Conservation (phyloP, 2,329 filamentous ascomycete genomes). For the Xylariaceae sp. region DNA sequence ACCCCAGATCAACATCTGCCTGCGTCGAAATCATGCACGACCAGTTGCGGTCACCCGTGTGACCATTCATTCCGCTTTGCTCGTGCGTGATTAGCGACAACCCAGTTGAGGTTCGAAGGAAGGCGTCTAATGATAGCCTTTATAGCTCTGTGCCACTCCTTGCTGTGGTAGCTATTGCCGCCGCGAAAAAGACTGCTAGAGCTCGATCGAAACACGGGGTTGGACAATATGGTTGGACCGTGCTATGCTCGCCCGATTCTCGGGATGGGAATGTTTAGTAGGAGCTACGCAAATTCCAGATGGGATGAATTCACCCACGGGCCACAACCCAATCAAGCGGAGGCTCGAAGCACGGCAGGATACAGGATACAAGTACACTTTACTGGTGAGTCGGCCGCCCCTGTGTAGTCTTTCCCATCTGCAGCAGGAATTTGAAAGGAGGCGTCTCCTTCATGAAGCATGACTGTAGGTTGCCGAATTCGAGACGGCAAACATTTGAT, state of each 20-base stretch:
- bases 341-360: slow-evolving; percentile 19
- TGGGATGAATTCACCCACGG: slow-evolving; percentile 10
- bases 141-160: slow-evolving; percentile 14
- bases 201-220: slow-evolving; percentile 11
- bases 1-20: slow-evolving; percentile 7
- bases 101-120: slow-evolving; percentile 17
- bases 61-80: slow-evolving; percentile 14
- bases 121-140: slow-evolving; percentile 14
- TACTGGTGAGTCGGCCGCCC: slow-evolving; percentile 19
- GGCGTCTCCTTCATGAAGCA: slow-evolving; percentile 13
- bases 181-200: slow-evolving; percentile 20
- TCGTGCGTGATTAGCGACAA: slow-evolving; percentile 11
- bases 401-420: slow-evolving; percentile 17
- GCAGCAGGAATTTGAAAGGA: slow-evolving; percentile 15
- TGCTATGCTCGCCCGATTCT: slow-evolving; percentile 10
- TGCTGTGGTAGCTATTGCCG: slow-evolving; percentile 17
- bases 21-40: slow-evolving; percentile 16
- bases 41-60: slow-evolving; percentile 20
- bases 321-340: slow-evolving; percentile 18
- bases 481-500: slow-evolving; percentile 17
- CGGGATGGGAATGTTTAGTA: background rate
- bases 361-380: slow-evolving; percentile 16
- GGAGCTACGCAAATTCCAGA: background rate
- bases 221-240: slow-evolving; percentile 14
- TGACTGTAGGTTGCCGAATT: slow-evolving; percentile 16